These are phyloP conservation scores for Juncus inflexus DNA, from an alignment of 176 grass and related monocot genomes.

Conservation along the genomic window DNA sequence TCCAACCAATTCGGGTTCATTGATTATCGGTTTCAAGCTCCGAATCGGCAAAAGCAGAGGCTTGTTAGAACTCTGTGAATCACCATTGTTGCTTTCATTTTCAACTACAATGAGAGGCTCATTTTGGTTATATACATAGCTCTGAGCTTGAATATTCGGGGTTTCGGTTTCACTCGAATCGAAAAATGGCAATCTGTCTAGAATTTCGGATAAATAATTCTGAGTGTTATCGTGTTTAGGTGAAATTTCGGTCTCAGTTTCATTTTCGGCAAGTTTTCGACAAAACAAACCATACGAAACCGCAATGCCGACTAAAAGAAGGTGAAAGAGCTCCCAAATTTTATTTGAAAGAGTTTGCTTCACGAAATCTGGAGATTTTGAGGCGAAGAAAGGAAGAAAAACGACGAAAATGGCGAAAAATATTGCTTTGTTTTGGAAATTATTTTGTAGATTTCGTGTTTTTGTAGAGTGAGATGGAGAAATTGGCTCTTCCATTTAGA, in stretches of 20 bases:
- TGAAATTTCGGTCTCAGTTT: slow-evolving; percentile 3
- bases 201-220: slow-evolving; percentile 50
- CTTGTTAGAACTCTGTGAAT: slow-evolving; percentile 15
- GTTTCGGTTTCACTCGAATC: slow-evolving; percentile 1
- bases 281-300: slow-evolving; percentile 74
- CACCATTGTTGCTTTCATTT: slow-evolving; percentile 16
- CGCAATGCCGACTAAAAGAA: slow-evolving; percentile 67
- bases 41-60: slow-evolving; percentile 49
- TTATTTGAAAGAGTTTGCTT: slow-evolving; percentile 22
- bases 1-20: slow-evolving; percentile 3
- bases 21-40: slow-evolving; percentile 36
- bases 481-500: slow-evolving; percentile 28
- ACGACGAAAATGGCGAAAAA: slow-evolving; percentile 52
- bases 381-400: slow-evolving; percentile 49
- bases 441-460: slow-evolving; percentile 19
- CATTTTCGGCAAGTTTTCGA: slow-evolving; percentile 45
- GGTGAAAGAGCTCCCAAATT: slow-evolving; percentile 72
- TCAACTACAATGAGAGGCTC: slow-evolving; percentile 46
- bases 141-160: slow-evolving; percentile 45
- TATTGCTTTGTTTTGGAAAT: slow-evolving; percentile 44
- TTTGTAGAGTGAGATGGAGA: neutral
- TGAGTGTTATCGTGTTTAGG: slow-evolving; percentile 18
- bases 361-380: slow-evolving; percentile 34
- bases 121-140: slow-evolving; percentile 40
- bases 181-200: slow-evolving; percentile 47